phyloP scores from a whole-genome alignment of 371 early-diverging fungal species.

The Syncephalastrum sp. region DNA sequence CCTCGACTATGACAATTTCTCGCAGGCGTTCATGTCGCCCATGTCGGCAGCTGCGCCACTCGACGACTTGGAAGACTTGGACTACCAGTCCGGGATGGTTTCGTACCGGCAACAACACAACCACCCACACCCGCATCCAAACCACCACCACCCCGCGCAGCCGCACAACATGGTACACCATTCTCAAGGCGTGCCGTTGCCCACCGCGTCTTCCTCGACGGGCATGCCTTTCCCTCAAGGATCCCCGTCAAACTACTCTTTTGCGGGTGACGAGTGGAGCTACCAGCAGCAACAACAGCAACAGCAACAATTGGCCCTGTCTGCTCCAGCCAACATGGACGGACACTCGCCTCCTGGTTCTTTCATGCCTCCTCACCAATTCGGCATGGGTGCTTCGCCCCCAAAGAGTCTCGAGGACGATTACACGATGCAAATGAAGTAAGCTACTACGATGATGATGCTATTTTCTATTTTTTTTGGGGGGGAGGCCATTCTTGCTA shows the following conservation, averaged over 20 bases:
- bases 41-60: conserved; percentile 12
- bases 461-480: neutral
- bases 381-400: conserved; percentile 2
- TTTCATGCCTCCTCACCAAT: too few relatives aligned
- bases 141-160: neutral
- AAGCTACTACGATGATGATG: conserved; percentile 9
- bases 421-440: conserved; percentile 42
- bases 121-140: neutral
- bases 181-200: too few relatives aligned
- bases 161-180: neutral
- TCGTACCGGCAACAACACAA: conserved; percentile 2
- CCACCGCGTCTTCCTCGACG: neutral
- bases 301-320: conserved; percentile 1
- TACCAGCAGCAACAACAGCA: conserved; percentile 6
- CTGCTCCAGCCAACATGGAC: neutral
- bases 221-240: conserved; percentile 2
- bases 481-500: neutral
- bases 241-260: conserved; percentile 10
- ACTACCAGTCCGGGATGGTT: conserved; percentile 19
- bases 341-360: neutral
- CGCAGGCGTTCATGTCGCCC: conserved; percentile 22
- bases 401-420: conserved; percentile 44
- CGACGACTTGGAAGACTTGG: conserved; percentile 20
- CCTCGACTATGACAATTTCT: conserved; percentile 16
- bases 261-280: conserved; percentile 7